A percentile compares a stretch with the other conserved stretches of the same genome.
These are phyloP conservation scores for Nothophaeocryptopus gaeumannii DNA, from an alignment of 2,329 filamentous ascomycete species.

Conservation along the genomic window DNA sequence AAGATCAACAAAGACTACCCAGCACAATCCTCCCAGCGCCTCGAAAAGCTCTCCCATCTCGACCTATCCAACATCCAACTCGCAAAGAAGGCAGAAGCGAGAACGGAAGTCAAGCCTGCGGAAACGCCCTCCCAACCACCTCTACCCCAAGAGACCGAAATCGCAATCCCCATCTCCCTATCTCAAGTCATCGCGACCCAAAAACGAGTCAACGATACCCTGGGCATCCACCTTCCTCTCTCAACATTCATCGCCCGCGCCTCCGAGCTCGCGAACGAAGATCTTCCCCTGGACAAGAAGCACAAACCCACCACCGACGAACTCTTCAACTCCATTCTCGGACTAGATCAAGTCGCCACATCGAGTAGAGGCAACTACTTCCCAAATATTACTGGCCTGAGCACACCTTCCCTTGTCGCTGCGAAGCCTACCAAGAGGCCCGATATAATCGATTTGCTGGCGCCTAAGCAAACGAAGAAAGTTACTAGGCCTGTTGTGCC, in stretches of 20 bases:
- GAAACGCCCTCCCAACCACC: conserved; percentile 42
- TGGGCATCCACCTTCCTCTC: conserved; percentile 78
- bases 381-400: conserved; percentile 65
- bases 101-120: conserved; percentile 47
- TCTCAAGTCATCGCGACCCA: conserved; percentile 76
- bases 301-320: conserved; percentile 70
- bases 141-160: conserved; percentile 51
- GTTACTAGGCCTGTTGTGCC: neutral
- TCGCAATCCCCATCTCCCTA: conserved; percentile 76
- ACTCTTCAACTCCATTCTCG: conserved; percentile 85
- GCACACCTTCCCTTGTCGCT: conserved; percentile 41
- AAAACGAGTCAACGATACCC: conserved; percentile 70
- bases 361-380: conserved; percentile 63
- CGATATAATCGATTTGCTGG: conserved; percentile 82
- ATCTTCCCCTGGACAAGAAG: conserved; percentile 66
- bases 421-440: conserved; percentile 45
- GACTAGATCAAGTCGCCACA: conserved; percentile 54
- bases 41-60: conserved; percentile 75
- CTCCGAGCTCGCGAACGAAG: conserved; percentile 81
- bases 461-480: conserved; percentile 44
- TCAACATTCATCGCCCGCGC: conserved; percentile 85
- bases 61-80: conserved; percentile 96
- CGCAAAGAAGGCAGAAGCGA: conserved; percentile 42
- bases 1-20: conserved; percentile 71
- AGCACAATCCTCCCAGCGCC: conserved; percentile 64